Base-by-base conservation (phyloP, 495 filamentous ascomycete species). In the Hyaloscypha hepaticicola region DNA sequence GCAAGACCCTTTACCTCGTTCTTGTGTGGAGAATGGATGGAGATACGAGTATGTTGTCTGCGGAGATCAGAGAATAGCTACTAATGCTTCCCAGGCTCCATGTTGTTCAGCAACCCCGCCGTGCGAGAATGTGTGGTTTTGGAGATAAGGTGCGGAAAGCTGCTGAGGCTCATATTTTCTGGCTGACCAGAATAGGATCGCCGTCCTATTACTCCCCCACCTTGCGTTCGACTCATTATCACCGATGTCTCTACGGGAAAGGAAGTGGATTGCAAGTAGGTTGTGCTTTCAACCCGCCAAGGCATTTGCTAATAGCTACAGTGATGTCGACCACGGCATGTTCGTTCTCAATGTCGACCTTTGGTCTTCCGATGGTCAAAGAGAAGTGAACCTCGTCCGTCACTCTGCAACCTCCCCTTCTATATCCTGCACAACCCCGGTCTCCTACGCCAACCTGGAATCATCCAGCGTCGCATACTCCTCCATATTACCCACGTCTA, bases 61-160 rank as follows among this genome's bases (percentile, higher is more conserved):
- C 12, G 27, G 12, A 45, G 45, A 12, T 48, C 11, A 26, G 12
- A 31, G 24, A 25, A 33, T 25, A 19, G 22, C 5, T 24, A 24
- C 58, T 67, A 58, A 60, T 55, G 12, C 12, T 21, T 29, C 86
- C 77, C 81, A 90, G 88, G 55, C 82, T 99, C 60, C 80, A 87
- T 66, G 90, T 97, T 60, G 88, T 91, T 60, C 95, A 99, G 77
- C 95, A 99, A 73, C 95, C 95, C 56, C 82, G 92, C 66, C 89
- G 95, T 60, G 95, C 95, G 67, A 90, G 95, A 56, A 99, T 99
- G 95, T 99, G 95, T 80, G 95, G 95, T 1, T 99, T 97, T 80
- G 95, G 95, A 60, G 95, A 99, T 76, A 99, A 99, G 84, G 93
- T 96, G 74, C 38, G 80, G n/a, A 24, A 19, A 57, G n/a, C 60